A percentile compares a stretch with the other conserved stretches of the same genome.
phyloP scores from a whole-genome alignment of 495 filamentous ascomycete genomes.

The Friedmanniomyces simplex region DNA sequence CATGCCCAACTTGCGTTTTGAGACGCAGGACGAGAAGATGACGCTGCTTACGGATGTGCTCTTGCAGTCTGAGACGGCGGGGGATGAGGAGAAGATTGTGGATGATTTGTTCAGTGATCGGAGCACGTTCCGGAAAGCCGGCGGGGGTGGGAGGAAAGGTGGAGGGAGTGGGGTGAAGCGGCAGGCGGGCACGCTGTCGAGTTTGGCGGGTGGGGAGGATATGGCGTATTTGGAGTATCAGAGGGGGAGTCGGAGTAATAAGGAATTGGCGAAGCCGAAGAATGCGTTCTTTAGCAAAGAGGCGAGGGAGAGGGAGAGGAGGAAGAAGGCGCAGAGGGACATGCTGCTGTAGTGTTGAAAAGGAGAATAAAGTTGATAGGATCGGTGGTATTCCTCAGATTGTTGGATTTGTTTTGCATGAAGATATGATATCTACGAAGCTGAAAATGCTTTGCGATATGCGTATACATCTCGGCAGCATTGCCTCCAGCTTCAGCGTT shows the following conservation, averaged over 20 bases:
- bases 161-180: conserved; percentile 48
- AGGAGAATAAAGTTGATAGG: too few species aligned
- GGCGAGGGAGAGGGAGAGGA: conserved; percentile 57
- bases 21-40: conserved; percentile 67
- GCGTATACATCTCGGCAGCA: not conserved
- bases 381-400: not conserved
- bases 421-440: too few species aligned
- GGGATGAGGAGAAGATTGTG: conserved; percentile 63
- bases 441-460: not conserved
- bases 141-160: conserved; percentile 27
- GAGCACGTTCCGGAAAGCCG: conserved; percentile 27
- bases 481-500: not conserved
- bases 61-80: conserved; percentile 72
- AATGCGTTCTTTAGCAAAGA: conserved; percentile 74
- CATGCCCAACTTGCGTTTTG: conserved; percentile 68
- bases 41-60: conserved; percentile 89
- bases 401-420: not conserved
- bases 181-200: conserved; percentile 73
- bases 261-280: conserved; percentile 60
- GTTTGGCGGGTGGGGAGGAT: conserved; percentile 79
- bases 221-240: conserved; percentile 94
- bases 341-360: conserved; percentile 12
- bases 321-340: conserved; percentile 35
- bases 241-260: conserved; percentile 51
- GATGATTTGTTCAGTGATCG: conserved; percentile 74